Base-by-base conservation (phyloP, 164 flowering plant genomes). In the Chimonanthus salicifolius region DNA sequence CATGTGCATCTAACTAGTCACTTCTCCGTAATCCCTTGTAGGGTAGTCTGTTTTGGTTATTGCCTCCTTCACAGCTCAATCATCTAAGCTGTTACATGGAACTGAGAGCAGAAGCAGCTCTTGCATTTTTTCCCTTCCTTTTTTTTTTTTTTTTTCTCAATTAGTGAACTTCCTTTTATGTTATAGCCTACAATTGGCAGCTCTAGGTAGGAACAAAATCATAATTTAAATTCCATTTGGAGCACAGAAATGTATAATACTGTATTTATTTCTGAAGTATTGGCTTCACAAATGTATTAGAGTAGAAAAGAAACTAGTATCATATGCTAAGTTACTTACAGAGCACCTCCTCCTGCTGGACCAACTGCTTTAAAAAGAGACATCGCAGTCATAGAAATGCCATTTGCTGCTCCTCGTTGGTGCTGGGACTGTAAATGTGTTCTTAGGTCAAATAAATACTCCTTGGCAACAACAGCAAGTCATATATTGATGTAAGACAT, bases 281-380 rank as follows among this genome's bases (percentile, higher is more conserved):
- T 20, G 11, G 21, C 8, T 63, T 10, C 49, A 4, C 16, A 15
- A 66, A 45, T 33, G 45, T 9, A 72, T 16, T 60, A n/a, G 18
- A 45, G 46, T 7, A 71, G 43, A 2, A 4, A 49, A 51, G 33
- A 33, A 44, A 7, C 6, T 16, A 65, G n/a, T 45, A 13, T 45
- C 4, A 5, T 33, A 45, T 18, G 64, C 60, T 33, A 1, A 33
- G 33, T 33, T 16, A 78, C 87, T 80, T 60, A 88, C 88, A 87
- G 46, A 9, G 84, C 64, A 76, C 90, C 92, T 9, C 87, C 90
- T 8, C 76, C 86, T 47, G 88, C 87, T 67, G 92, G 92, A 63
- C 88, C 92, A 58, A 77, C 10, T 8, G 92, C 89, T 78, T 86
- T 88, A 74, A 82, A 88, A 1, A 86, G 60, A 43, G 92, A 88